Conservation (phyloP, 331 rosid genomes). For the Cucumis variabilis region DNA sequence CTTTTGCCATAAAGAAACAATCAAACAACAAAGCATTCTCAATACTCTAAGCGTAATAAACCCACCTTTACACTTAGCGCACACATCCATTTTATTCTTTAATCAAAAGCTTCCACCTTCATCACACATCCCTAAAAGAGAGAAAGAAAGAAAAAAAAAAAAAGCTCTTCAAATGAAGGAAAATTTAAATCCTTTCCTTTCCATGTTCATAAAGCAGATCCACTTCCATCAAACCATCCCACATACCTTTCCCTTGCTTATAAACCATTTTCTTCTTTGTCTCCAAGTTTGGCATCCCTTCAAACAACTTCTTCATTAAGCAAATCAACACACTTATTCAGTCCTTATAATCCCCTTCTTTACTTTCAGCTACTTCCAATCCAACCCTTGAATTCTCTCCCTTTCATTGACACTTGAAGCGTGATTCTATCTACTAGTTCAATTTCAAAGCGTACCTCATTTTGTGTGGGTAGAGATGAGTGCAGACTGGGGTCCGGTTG, state of each 20-base stretch:
- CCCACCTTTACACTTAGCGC: conserved; percentile 25
- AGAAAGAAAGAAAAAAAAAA: background rate
- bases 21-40: conserved; percentile 17
- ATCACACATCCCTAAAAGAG: conserved; percentile 48
- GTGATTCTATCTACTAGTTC: conserved; percentile 19
- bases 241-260: conserved; percentile 75
- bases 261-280: conserved; percentile 55
- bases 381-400: conserved; percentile 28
- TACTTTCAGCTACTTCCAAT: conserved; percentile 39
- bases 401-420: conserved; percentile 20
- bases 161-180: conserved; percentile 35
- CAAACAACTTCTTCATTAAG: conserved; percentile 81
- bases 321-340: conserved; percentile 40
- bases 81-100: conserved; percentile 18
- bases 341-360: conserved; percentile 24
- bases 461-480: conserved; percentile 46
- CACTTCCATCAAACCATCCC: conserved; percentile 45
- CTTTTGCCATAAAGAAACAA: conserved; percentile 23
- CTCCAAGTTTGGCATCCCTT: conserved; percentile 79
- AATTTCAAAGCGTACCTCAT: background rate
- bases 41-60: conserved; percentile 9
- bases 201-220: conserved; percentile 64
- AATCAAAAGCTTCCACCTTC: conserved; percentile 50
- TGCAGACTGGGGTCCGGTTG: conserved; percentile 95
- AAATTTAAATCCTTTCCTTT: conserved; percentile 39